Conservation (phyloP, 73 alveolate species). For the Breviolum minutum region DNA sequence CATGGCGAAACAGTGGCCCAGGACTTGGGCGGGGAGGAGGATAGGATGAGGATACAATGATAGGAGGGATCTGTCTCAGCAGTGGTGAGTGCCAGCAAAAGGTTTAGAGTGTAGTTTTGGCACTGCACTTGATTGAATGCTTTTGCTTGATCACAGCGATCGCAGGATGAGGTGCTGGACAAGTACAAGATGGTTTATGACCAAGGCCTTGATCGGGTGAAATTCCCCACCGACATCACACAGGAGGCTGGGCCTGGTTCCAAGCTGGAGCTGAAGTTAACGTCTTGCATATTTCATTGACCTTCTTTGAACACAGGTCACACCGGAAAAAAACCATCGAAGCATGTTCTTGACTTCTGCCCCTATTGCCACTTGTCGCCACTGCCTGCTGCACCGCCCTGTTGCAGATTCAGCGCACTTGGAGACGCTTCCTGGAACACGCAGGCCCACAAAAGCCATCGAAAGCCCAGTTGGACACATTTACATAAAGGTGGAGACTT, state of each 20-base stretch:
- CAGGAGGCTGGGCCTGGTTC: not conserved
- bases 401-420: conserved; percentile 80
- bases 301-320: not conserved
- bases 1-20: conserved; percentile 48
- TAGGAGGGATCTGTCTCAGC: not conserved
- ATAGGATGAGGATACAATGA: no score
- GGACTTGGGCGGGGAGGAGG: not conserved
- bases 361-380: not conserved
- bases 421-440: conserved; percentile 29
- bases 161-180: conserved; percentile 91
- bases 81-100: not conserved
- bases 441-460: conserved; percentile 31
- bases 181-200: conserved; percentile 54
- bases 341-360: not conserved
- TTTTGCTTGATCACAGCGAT: not conserved
- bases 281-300: not conserved
- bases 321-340: no score
- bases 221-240: conserved; percentile 30
- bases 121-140: not conserved
- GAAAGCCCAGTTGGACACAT: not conserved
- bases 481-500: no score
- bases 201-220: conserved; percentile 55
- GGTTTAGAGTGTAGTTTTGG: not conserved
- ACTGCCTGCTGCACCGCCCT: not conserved
- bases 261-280: not conserved